Evolutionary conservation across 176 grass and related monocot species (phyloP).

Genomic region (Canna indica): DNA sequence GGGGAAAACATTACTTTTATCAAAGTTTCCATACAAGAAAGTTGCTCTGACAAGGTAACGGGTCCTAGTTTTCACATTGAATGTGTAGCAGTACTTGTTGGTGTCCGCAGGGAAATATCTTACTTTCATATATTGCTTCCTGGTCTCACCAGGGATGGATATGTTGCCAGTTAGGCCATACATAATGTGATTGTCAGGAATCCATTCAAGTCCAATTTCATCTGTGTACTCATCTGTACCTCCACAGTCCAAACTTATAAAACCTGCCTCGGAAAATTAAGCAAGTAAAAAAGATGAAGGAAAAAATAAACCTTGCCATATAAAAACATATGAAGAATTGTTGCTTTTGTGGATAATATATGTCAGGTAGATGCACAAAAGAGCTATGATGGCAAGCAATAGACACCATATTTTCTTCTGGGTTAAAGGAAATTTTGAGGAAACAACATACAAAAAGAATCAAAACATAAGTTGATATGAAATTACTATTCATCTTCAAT

Average conservation of each 20-base stretch:
- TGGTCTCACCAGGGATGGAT: conserved; percentile 22
- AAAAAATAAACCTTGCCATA: too few species aligned
- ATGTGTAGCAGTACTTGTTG: conserved; percentile 78
- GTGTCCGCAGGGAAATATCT: conserved; percentile 63
- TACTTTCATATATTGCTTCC: conserved; percentile 41
- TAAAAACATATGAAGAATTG: too few species aligned
- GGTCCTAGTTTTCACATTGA: conserved; percentile 61
- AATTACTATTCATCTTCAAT: too few species aligned
- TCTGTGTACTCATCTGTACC: conserved; percentile 57
- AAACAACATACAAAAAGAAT: too few species aligned
- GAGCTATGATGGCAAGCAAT: too few species aligned
- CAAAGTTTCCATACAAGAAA: conserved; percentile 89
- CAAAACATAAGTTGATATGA: too few species aligned
- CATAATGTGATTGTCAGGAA: conserved; percentile 40
- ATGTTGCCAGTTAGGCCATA: conserved; percentile 31
- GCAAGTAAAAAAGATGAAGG: not conserved
- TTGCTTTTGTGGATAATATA: too few species aligned
- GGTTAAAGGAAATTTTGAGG: too few species aligned
- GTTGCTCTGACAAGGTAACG: conserved; percentile 81
- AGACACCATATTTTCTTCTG: too few species aligned
- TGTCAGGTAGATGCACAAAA: too few species aligned
- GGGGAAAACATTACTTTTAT: conserved; percentile 71
- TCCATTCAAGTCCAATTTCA: conserved; percentile 73
- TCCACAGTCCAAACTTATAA: conserved; percentile 84
- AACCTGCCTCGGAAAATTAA: conserved; percentile 32